Evolutionary conservation across 1,139 yeast species (phyloP), one percentile per base, ranked within the genome.

Genomic region (Zhuliangozyma blackwelliae): DNA sequence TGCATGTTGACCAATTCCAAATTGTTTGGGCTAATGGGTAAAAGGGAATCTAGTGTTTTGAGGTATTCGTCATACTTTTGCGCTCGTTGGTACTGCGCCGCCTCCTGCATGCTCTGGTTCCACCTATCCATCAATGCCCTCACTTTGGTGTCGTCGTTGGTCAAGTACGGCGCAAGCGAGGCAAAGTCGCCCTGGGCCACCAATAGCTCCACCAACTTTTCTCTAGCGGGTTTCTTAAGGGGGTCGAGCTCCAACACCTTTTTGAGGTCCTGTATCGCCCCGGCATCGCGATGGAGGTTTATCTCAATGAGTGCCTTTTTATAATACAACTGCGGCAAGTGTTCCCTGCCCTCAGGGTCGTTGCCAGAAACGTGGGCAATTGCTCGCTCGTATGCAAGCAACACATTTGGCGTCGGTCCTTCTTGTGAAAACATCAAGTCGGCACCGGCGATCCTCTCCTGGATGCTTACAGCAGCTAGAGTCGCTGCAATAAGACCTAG

Each of bases 261-360:
- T 35, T 63, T 57, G 40, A 79, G 68, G 50, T 75, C 80, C 3
- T 52, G 52, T 9, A 76, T 61, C 0, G 84, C 81, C 27, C 59
- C 58, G 6, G 50, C 40, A 21, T 72, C 79, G 44, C 68, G 71
- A 31, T 72, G 70, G 44, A 79, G 50, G 27, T 72, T 65, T 40
- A 75, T 57, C 40, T 77, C 79, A 7, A 78, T 69, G 37, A 77
- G 54, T 1, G 82, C 82, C 45, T 72, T 73, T 49, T 75, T 77
- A 50, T 68, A 75, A 47, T 71, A 67, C 5, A 75, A 55, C 41
- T 66, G 75, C 0, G 74, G 56, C 30, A 59, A 42, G 10, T 30
- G 39, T 5, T 33, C 35, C 25, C 31, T 34, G 3, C 29, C 39
- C 25, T 33, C 37, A n/a, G 33, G 32, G 12, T 19, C n/a, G 12